A percentile compares a stretch with the other conserved stretches of the same genome.
Conservation (phyloP, 2,329 filamentous ascomycete genomes). For the Alternaria sp. region DNA sequence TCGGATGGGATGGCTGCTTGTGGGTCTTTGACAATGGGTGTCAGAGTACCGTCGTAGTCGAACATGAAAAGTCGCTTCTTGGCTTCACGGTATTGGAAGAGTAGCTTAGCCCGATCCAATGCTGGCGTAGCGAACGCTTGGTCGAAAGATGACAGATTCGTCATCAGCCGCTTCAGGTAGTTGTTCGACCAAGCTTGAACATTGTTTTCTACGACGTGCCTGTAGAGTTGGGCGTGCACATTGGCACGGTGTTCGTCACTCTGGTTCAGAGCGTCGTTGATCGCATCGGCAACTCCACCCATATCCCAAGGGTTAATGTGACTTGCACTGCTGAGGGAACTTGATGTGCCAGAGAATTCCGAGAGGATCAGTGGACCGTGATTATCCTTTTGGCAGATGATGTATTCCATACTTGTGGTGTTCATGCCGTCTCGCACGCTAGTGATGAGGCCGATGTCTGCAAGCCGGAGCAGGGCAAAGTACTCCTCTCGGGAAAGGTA, state of each 20-base stretch:
- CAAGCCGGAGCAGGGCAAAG: slow-evolving; percentile 88
- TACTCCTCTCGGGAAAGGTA: slow-evolving; percentile 91
- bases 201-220: slow-evolving; percentile 84
- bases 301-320: slow-evolving; percentile 98
- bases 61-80: slow-evolving; percentile 94
- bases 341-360: slow-evolving; percentile 94
- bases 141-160: slow-evolving; percentile 79
- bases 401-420: slow-evolving; percentile 93
- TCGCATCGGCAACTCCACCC: slow-evolving; percentile 80
- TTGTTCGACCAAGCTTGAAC: slow-evolving; percentile 86
- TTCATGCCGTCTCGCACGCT: slow-evolving; percentile 98
- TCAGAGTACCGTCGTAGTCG: slow-evolving; percentile 97
- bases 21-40: slow-evolving; percentile 90
- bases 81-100: slow-evolving; percentile 76
- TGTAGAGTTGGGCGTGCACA: slow-evolving; percentile 79
- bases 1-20: slow-evolving; percentile 87
- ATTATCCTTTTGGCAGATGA: slow-evolving; percentile 87
- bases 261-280: slow-evolving; percentile 84
- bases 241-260: slow-evolving; percentile 68
- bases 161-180: slow-evolving; percentile 80
- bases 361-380: slow-evolving; percentile 91
- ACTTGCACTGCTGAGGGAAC: slow-evolving; percentile 82
- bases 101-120: slow-evolving; percentile 76
- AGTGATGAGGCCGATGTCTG: slow-evolving; percentile 92
- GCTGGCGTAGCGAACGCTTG: slow-evolving; percentile 79